Conservation (phyloP, 129 eudicot species). For the Chrysanthemum seticuspe region DNA sequence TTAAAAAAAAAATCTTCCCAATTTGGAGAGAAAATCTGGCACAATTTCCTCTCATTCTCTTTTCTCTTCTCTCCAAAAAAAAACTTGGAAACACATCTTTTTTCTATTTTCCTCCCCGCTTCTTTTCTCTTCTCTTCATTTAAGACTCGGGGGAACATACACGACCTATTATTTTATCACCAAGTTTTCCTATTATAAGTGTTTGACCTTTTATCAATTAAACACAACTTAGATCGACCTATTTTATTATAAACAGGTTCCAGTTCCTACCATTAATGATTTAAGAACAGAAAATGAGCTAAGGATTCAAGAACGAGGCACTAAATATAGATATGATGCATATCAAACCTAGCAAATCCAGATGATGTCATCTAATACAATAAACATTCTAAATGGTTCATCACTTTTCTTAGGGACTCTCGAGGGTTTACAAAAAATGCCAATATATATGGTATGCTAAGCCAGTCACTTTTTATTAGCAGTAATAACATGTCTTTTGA, state of each 20-base stretch:
- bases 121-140: neutral
- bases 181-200: neutral
- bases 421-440: no score
- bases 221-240: conserved; percentile 1
- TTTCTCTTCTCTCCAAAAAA: no score
- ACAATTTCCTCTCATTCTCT: no score
- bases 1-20: no score
- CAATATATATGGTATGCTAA: no score
- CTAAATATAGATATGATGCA: conserved; percentile 2
- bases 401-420: no score
- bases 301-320: neutral
- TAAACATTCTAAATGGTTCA: no score
- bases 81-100: no score
- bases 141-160: no score
- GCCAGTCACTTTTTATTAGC: neutral
- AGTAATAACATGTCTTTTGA: neutral
- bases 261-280: neutral
- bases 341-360: neutral
- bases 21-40: no score
- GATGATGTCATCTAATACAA: no score
- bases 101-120: neutral
- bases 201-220: neutral
- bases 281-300: neutral
- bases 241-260: neutral
- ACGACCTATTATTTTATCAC: neutral